phyloP scores from a whole-genome alignment of 2,329 filamentous ascomycete species.

The Elsinoe fawcettii region DNA sequence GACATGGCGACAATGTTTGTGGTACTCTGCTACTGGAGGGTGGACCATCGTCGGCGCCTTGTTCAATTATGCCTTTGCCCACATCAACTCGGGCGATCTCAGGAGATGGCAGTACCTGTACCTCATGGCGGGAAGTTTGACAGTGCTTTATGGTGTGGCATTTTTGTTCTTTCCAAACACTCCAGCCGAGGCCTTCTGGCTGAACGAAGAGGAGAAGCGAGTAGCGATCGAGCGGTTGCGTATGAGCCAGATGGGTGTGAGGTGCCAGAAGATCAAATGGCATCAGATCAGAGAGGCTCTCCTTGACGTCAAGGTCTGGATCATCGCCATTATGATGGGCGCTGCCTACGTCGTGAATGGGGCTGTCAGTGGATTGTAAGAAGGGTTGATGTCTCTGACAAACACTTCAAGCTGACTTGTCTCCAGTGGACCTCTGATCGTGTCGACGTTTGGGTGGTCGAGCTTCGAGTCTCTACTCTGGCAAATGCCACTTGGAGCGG shows the following conservation, averaged over 20 bases:
- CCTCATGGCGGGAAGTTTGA: slow-evolving; percentile 27
- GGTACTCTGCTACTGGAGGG: slow-evolving; percentile 25
- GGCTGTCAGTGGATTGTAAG: slow-evolving; percentile 57
- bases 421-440: slow-evolving; percentile 54
- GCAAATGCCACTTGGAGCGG: slow-evolving; percentile 64
- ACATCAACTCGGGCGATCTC: slow-evolving; percentile 34
- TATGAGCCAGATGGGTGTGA: slow-evolving; percentile 30
- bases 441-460: slow-evolving; percentile 61
- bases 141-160: slow-evolving; percentile 27
- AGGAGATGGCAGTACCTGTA: slow-evolving; percentile 31
- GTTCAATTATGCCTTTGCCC: slow-evolving; percentile 27
- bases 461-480: slow-evolving; percentile 60
- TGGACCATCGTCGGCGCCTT: slow-evolving; percentile 25
- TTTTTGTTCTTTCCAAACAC: slow-evolving; percentile 30
- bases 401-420: not conserved
- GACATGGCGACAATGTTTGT: slow-evolving; percentile 26
- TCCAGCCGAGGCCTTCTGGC: slow-evolving; percentile 29
- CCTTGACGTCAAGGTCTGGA: slow-evolving; percentile 23
- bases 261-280: slow-evolving; percentile 26
- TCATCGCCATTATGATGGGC: slow-evolving; percentile 36
- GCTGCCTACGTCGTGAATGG: slow-evolving; percentile 65
- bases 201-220: slow-evolving; percentile 30
- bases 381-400: not conserved
- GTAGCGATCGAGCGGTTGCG: slow-evolving; percentile 32
- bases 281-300: slow-evolving; percentile 24